Conservation (phyloP, 129 eudicot genomes). For the Erigeron canadensis region DNA sequence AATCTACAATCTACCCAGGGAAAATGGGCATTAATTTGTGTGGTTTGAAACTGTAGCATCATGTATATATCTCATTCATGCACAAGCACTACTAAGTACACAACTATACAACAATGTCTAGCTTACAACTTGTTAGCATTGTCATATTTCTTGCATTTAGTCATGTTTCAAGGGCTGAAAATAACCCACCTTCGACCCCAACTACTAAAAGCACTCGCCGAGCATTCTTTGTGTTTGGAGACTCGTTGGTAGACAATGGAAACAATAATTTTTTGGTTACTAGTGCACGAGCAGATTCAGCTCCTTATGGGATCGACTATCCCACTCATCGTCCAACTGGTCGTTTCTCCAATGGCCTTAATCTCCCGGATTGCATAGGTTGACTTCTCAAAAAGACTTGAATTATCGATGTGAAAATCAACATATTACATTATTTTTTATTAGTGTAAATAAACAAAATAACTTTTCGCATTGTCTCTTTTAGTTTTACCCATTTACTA, state of each 20-base stretch:
- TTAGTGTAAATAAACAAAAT: no score
- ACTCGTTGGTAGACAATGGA: constrained; percentile 44
- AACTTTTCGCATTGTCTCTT: no score
- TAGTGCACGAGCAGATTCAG: constrained; percentile 38
- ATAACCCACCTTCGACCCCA: not conserved
- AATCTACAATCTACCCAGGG: not conserved
- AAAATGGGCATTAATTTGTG: not conserved
- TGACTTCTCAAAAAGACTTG: not conserved
- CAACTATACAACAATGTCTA: constrained; percentile 19
- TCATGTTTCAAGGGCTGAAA: constrained; percentile 5
- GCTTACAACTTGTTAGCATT: constrained; percentile 14
- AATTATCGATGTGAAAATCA: not conserved
- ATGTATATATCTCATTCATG: constrained; percentile 19
- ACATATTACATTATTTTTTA: no score
- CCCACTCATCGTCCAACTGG: constrained; percentile 40
- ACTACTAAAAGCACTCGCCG: not conserved
- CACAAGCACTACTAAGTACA: not conserved
- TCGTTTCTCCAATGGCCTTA: constrained; percentile 38
- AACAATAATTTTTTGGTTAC: constrained; percentile 35
- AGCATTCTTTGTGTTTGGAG: constrained; percentile 42
- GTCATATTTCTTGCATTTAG: constrained; percentile 19
- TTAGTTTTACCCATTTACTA: no score
- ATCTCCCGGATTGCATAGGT: constrained; percentile 41
- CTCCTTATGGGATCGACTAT: constrained; percentile 43
- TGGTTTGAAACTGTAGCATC: not conserved